These are phyloP conservation scores for Talaromyces rugulosus DNA, from an alignment of 2,329 filamentous ascomycete species.

Conservation along the genomic window DNA sequence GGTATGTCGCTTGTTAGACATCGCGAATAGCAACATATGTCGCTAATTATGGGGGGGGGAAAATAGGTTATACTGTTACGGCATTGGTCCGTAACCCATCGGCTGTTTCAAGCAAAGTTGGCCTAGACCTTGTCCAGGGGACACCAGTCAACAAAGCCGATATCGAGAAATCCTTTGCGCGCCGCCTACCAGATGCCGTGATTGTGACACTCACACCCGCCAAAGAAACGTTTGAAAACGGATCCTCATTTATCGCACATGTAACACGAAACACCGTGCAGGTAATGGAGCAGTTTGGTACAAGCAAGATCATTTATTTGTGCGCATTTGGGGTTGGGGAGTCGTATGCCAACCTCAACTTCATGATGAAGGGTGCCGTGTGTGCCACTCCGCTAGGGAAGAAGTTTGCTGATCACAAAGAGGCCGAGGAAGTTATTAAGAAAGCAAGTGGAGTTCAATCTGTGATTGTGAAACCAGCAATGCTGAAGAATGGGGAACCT, in stretches of 20 bases:
- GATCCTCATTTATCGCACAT: slow-evolving; percentile 5
- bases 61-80: slow-evolving; percentile 5
- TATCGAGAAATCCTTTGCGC: slow-evolving; percentile 2
- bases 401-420: slow-evolving; percentile 5
- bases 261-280: slow-evolving; percentile 5
- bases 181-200: background rate
- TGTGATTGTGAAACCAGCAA: slow-evolving; percentile 7
- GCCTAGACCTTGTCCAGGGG: slow-evolving; percentile 5
- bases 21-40: background rate
- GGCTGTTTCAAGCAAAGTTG: background rate
- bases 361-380: slow-evolving; percentile 5
- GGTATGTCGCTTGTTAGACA: background rate
- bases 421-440: slow-evolving; percentile 1
- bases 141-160: slow-evolving; percentile 8
- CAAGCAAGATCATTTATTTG: slow-evolving; percentile 9
- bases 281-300: background rate
- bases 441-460: background rate
- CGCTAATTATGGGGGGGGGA: background rate
- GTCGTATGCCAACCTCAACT: slow-evolving; percentile 9
- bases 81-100: slow-evolving; percentile 9
- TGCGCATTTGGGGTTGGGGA: slow-evolving; percentile 4
- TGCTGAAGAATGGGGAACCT: slow-evolving; percentile 3
- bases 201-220: slow-evolving; percentile 6
- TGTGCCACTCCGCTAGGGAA: slow-evolving; percentile 2
- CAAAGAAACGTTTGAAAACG: background rate